These are phyloP conservation scores for Carallia brachiata DNA, from an alignment of 345 rosid genomes.

Conservation along the genomic window DNA sequence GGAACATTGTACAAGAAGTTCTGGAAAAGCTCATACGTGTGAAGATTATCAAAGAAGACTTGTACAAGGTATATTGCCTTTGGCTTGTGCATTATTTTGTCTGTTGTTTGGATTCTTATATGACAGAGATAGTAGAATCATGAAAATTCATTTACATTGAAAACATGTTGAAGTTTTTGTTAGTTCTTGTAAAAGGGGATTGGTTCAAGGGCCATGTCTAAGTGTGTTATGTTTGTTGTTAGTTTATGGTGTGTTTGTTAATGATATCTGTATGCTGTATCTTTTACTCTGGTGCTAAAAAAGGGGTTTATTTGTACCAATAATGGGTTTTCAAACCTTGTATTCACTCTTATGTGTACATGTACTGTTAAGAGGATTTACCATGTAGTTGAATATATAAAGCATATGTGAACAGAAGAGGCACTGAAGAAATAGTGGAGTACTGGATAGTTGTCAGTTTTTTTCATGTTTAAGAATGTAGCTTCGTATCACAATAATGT, in stretches of 20 bases:
- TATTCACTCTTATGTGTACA: too few species aligned
- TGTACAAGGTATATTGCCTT: conserved; percentile 53
- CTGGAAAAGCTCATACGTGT: conserved; percentile 66
- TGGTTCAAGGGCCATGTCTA: background rate
- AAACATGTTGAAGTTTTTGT: background rate
- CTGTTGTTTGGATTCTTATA: background rate
- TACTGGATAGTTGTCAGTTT: too few species aligned
- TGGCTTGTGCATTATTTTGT: too few species aligned
- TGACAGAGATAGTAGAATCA: too few species aligned
- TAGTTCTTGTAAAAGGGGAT: background rate
- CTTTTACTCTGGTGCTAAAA: background rate
- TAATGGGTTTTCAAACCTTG: too few species aligned
- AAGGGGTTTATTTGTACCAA: background rate
- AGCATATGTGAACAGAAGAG: background rate
- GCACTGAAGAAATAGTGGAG: too few species aligned
- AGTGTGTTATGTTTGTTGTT: background rate
- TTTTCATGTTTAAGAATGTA: too few species aligned
- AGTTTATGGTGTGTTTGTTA: background rate
- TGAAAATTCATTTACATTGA: too few species aligned
- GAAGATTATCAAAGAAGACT: conserved; percentile 53
- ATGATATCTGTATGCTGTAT: background rate
- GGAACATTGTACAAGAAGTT: conserved; percentile 67
- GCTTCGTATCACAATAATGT: background rate
- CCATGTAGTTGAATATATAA: background rate
- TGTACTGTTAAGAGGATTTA: background rate